Conservation (phyloP, 73 alveolate species). For the Tetrahymena thermophila region DNA sequence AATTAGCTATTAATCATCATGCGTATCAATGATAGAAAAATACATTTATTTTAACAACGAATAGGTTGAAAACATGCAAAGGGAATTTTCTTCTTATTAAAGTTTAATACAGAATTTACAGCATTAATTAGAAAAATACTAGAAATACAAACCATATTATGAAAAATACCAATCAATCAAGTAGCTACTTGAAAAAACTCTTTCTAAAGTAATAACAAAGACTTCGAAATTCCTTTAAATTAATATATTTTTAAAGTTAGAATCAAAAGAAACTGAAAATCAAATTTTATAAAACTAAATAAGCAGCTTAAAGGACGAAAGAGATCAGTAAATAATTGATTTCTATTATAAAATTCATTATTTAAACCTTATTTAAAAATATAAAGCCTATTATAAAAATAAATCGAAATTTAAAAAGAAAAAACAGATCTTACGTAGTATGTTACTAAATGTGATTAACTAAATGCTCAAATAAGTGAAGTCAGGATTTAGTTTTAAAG, state of each 20-base stretch:
- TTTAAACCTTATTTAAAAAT: neutral
- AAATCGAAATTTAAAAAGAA: neutral
- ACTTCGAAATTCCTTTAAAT: neutral
- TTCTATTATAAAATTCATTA: neutral
- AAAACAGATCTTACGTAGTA: neutral
- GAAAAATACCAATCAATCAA: neutral
- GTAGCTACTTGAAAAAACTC: neutral
- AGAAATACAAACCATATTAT: neutral
- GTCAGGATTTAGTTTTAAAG: neutral
- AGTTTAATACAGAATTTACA: neutral
- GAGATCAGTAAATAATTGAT: neutral
- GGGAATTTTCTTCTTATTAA: neutral
- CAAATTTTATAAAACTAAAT: neutral
- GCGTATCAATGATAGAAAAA: neutral
- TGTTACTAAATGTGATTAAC: neutral
- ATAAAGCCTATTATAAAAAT: neutral
- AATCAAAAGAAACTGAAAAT: neutral
- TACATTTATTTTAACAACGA: neutral
- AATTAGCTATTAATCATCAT: neutral
- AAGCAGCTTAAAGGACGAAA: neutral
- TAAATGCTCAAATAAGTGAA: neutral
- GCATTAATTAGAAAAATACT: neutral
- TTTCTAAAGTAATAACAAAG: neutral
- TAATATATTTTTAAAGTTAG: neutral
- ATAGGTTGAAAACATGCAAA: neutral